Conservation (phyloP, 192 early-diverging fungal genomes). For the Rhizoclosmatium sp. region DNA sequence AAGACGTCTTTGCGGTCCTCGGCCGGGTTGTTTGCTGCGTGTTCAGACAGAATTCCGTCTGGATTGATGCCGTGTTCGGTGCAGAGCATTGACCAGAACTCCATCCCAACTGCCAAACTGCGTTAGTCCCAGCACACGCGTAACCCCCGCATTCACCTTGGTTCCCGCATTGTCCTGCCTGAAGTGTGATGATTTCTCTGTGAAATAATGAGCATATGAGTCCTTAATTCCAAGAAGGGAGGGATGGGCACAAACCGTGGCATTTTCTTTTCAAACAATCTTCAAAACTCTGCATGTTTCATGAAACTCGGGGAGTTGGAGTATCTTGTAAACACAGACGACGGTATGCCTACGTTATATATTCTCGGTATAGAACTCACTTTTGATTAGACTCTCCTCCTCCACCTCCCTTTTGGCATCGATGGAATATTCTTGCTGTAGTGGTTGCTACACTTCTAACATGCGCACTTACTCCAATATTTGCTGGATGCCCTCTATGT, state of each 20-base stretch:
- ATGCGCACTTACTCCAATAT: not conserved
- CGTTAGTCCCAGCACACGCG: not conserved
- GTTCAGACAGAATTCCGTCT: constrained; percentile 93
- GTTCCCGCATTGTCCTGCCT: constrained; percentile 98
- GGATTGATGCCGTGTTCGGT: constrained; percentile 93
- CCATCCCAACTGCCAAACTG: constrained; percentile 78
- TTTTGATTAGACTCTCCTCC: too few relatives aligned
- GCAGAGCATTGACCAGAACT: constrained; percentile 96
- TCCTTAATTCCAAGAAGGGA: too few relatives aligned
- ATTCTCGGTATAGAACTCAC: too few relatives aligned
- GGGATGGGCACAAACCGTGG: not conserved
- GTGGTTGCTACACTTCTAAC: not conserved
- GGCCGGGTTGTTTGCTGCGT: constrained; percentile 60
- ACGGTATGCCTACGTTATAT: too few relatives aligned
- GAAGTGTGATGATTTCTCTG: constrained; percentile 95
- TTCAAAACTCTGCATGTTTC: too few relatives aligned
- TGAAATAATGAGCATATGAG: not conserved
- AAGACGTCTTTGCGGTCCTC: constrained; percentile 96
- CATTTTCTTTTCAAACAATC: not conserved
- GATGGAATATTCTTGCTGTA: too few relatives aligned
- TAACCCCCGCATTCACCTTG: constrained; percentile 71
- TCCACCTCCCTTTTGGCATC: too few relatives aligned
- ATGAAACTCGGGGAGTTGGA: too few relatives aligned
- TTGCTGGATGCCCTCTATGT: not conserved
- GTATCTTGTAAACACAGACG: too few relatives aligned